phyloP scores from a whole-genome alignment of 495 filamentous ascomycete genomes.

The Lasiosphaeria ovina region DNA sequence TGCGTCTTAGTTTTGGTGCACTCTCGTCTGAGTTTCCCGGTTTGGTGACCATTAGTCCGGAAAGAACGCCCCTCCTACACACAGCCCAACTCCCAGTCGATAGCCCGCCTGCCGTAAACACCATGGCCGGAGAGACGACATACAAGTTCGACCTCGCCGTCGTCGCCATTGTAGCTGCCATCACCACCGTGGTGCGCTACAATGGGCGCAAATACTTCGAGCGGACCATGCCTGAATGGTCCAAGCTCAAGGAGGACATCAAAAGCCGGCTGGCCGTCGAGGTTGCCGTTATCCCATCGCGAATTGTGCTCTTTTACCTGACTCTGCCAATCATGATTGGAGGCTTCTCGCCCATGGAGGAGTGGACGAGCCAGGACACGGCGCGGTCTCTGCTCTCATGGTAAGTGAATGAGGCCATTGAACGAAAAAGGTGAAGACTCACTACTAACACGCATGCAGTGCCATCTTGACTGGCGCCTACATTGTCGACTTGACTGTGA shows the following conservation, averaged over 20 bases:
- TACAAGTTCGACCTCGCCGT: slow-evolving; percentile 1
- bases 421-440: not conserved
- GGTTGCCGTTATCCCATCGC: slow-evolving; percentile 4
- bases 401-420: not conserved
- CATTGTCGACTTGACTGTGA: slow-evolving; percentile 2
- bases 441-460: not conserved
- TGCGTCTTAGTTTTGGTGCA: no score
- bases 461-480: slow-evolving; percentile 4
- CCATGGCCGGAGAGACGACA: not conserved
- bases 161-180: not conserved
- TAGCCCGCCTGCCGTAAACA: not conserved
- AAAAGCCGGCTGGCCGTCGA: slow-evolving; percentile 4
- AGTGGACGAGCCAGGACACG: slow-evolving; percentile 3
- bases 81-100: not conserved
- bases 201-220: slow-evolving; percentile 2
- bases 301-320: slow-evolving; percentile 1
- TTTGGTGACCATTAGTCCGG: not conserved
- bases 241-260: slow-evolving; percentile 3
- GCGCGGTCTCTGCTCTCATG: slow-evolving; percentile 4
- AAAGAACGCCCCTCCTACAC: not conserved
- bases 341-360: not conserved
- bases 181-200: not conserved
- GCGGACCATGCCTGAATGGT: slow-evolving; percentile 5
- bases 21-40: not conserved
- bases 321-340: slow-evolving; percentile 2